Percentiles rank a stretch among this genome's conserved stretches.
Conservation (phyloP, 768 basidiomycete genomes). For the Calocybe gangraenosa region DNA sequence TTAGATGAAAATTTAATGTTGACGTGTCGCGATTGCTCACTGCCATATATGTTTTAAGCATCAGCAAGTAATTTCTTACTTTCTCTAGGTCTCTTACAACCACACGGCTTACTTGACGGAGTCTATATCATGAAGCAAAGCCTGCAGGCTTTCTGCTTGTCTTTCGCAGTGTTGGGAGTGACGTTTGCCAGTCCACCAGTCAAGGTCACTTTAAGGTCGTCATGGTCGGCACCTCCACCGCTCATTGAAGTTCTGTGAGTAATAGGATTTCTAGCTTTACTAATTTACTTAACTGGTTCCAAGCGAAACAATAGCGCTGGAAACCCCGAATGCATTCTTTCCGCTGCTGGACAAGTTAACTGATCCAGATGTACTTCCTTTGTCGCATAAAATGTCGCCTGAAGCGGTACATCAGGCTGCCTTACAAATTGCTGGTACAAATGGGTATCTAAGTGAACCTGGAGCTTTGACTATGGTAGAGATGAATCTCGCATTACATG, state of each 20-base stretch:
- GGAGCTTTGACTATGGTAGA: slow-evolving; percentile 56
- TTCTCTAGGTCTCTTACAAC: not conserved
- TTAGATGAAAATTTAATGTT: slow-evolving; percentile 8
- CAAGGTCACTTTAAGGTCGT: slow-evolving; percentile 55
- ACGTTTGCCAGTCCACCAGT: slow-evolving; percentile 39
- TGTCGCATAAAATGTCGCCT: slow-evolving; percentile 32
- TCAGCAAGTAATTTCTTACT: not conserved
- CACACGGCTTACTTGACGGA: not conserved
- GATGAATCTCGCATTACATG: slow-evolving; percentile 73
- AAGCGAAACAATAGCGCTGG: slow-evolving; percentile 80
- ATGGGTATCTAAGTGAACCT: slow-evolving; percentile 44
- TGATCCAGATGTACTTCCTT: slow-evolving; percentile 38
- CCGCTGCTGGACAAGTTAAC: slow-evolving; percentile 66
- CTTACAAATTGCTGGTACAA: slow-evolving; percentile 43
- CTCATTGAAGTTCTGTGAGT: slow-evolving; percentile 65
- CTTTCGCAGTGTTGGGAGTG: slow-evolving; percentile 11
- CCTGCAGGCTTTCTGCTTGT: slow-evolving; percentile 14
- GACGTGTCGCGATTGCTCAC: slow-evolving; percentile 17
- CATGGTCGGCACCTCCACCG: slow-evolving; percentile 62
- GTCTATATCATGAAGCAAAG: slow-evolving; percentile 13
- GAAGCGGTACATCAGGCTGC: slow-evolving; percentile 53
- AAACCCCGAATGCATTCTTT: slow-evolving; percentile 73
- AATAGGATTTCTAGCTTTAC: not conserved
- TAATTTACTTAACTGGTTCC: slow-evolving; percentile 1
- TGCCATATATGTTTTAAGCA: slow-evolving; percentile 4